These are phyloP conservation scores for Lizonia empirigonia DNA, from an alignment of 2,329 filamentous ascomycete species.

Conservation along the genomic window DNA sequence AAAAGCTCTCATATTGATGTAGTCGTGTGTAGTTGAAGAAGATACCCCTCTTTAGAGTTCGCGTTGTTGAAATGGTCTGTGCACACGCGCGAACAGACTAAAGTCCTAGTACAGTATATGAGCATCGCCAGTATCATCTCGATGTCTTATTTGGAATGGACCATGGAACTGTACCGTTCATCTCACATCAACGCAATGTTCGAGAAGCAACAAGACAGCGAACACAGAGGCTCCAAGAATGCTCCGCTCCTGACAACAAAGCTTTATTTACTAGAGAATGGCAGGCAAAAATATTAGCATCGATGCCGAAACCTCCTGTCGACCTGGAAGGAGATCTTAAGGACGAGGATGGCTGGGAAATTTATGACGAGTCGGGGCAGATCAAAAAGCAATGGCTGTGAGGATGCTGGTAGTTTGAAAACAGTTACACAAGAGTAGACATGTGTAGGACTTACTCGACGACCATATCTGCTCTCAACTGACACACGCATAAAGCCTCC, in stretches of 20 bases:
- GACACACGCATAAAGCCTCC: constrained; percentile 4
- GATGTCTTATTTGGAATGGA: constrained; percentile 16
- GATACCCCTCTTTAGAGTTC: no score
- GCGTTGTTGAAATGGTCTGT: no score
- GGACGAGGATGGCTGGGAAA: constrained; percentile 5
- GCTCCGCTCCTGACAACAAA: constrained; percentile 11
- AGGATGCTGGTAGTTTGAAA: no score
- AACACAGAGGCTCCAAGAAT: constrained; percentile 9
- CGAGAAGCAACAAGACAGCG: constrained; percentile 10
- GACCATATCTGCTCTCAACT: constrained; percentile 4
- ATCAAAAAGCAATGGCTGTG: no score
- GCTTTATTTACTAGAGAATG: constrained; percentile 6
- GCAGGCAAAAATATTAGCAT: constrained; percentile 7
- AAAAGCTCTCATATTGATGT: no score
- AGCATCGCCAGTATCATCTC: constrained; percentile 20
- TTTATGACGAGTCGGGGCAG: constrained; percentile 3
- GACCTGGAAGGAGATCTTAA: neutral
- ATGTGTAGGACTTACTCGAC: neutral
- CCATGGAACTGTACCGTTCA: constrained; percentile 6
- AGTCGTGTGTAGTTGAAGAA: no score
- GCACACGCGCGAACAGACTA: no score
- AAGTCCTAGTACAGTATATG: no score
- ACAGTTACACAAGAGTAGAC: neutral
- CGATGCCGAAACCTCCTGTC: constrained; percentile 9
- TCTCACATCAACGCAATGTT: constrained; percentile 13